Evolutionary conservation across 1,284 basidiomycete genomes (phyloP).

Genomic region (Cutaneotrichosporon cutaneum): DNA sequence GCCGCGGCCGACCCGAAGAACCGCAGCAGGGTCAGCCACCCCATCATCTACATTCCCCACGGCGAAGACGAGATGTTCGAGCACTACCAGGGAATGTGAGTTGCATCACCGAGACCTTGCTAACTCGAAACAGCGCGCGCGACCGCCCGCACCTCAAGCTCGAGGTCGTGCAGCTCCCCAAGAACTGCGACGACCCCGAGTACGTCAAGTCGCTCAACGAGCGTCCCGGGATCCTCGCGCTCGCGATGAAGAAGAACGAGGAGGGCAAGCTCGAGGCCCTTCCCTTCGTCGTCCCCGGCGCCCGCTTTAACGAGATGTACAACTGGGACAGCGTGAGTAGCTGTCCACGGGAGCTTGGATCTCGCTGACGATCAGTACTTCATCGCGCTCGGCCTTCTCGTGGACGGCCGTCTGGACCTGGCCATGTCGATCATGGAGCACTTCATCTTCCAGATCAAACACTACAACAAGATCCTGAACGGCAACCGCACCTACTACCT

Average conservation of each 20-base stretch:
- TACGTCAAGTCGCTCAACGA: constrained; percentile 93
- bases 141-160: constrained; percentile 88
- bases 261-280: constrained; percentile 83
- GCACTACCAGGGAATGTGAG: constrained; percentile 68
- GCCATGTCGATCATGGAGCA: constrained; percentile 98
- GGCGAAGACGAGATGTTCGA: constrained; percentile 90
- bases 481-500: constrained; percentile 66
- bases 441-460: constrained; percentile 97
- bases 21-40: constrained; percentile 76
- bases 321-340: constrained; percentile 49
- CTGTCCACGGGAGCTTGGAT: neutral
- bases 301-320: constrained; percentile 90
- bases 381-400: constrained; percentile 73
- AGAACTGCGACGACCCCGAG: constrained; percentile 75
- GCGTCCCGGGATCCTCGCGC: constrained; percentile 87
- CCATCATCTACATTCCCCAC: constrained; percentile 90
- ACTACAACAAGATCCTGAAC: constrained; percentile 75
- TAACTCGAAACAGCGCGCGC: constrained; percentile 37
- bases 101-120: neutral
- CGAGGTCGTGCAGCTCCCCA: constrained; percentile 83
- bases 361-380: constrained; percentile 40
- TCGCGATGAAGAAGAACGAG: constrained; percentile 88
- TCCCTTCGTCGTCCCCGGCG: constrained; percentile 95
- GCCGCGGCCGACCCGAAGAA: constrained; percentile 98
- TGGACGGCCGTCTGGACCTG: constrained; percentile 89